Evolutionary conservation across 768 basidiomycete species (phyloP).

Genomic region (Thelephora ganbajun): DNA sequence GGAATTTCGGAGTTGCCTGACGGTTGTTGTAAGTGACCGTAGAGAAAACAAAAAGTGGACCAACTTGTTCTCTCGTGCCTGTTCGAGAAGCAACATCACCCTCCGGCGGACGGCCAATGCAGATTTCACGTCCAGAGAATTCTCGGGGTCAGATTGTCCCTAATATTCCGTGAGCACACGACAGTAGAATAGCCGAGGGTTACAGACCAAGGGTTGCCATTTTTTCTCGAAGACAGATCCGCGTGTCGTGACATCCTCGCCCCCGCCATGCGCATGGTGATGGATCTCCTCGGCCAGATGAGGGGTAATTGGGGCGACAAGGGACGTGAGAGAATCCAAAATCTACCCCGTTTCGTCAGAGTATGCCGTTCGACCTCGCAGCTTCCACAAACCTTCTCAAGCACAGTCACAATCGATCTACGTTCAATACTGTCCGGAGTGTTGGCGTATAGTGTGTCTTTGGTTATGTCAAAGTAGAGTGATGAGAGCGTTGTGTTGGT

Average conservation of each 20-base stretch:
- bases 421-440: conserved; percentile 35
- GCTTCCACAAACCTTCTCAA: conserved; percentile 54
- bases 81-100: conserved; percentile 59
- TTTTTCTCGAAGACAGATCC: conserved; percentile 53
- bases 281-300: conserved; percentile 87
- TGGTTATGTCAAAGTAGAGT: conserved; percentile 84
- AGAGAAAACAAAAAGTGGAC: conserved; percentile 10
- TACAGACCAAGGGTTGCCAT: conserved; percentile 63
- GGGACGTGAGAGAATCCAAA: conserved; percentile 47
- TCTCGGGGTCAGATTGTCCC: too few species aligned
- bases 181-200: neutral
- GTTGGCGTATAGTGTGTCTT: conserved; percentile 81
- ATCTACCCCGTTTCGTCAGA: conserved; percentile 26
- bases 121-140: neutral
- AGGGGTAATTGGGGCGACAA: conserved; percentile 78
- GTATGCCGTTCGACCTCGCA: conserved; percentile 1
- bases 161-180: too few species aligned
- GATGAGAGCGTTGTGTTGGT: conserved; percentile 77
- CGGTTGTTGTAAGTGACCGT: neutral
- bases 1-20: conserved; percentile 59
- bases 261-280: conserved; percentile 15
- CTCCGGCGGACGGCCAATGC: conserved; percentile 29
- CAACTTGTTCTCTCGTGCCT: conserved; percentile 65
- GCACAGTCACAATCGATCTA: conserved; percentile 50
- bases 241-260: conserved; percentile 10